Base-by-base conservation (phyloP, 1,139 yeast species). In the Kodamaea suecica region DNA sequence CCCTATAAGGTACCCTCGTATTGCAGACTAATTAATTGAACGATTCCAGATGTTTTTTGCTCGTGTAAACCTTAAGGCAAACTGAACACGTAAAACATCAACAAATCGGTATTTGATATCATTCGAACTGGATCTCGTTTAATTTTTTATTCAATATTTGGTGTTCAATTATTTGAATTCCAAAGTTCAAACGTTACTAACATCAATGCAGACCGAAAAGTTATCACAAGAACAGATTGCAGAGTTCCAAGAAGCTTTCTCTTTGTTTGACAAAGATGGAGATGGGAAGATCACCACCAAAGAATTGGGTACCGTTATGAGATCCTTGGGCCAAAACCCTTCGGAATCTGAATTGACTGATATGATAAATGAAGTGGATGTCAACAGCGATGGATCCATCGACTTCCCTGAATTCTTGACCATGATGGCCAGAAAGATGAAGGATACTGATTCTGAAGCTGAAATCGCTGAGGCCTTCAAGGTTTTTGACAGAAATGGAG, bases 261-360 rank as follows among this genome's bases (percentile, higher is more conserved):
- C 97, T 39, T 77, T 92, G 47, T 92, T 92, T 52, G 97, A 92
- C 69, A 88, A 87, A 64, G 96, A 92, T 61, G 84, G 90, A 53
- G 97, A 90, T 66, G 98, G 97, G 43, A 69, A 87, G 59, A 92
- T 92, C 69, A 88, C 97, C 44, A 86, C 96, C 53, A 80, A 85
- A 57, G 98, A 92, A 65, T 75, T 92, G 52, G 97, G 98, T 48
- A 88, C 97, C 7, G 98, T 92, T 38, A 92, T 92, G 98, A 82
- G 98, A 66, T 86, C 97, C 12, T 73, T 92, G 57, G 98, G 97
- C 31, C 95, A 88, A 65, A 90, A 90, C 57, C 98, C 98, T 20
- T 83, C 95, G 28, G 97, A 92, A 63, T 81, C 90, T 49, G 98
- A 92, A 63, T 81, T 92, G 52, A 84, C 92, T 34, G 98, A 92